Evolutionary conservation across 2,329 filamentous ascomycete species (phyloP), one percentile per base, ranked within the genome.

Genomic region (Simplicillium aogashimaense): DNA sequence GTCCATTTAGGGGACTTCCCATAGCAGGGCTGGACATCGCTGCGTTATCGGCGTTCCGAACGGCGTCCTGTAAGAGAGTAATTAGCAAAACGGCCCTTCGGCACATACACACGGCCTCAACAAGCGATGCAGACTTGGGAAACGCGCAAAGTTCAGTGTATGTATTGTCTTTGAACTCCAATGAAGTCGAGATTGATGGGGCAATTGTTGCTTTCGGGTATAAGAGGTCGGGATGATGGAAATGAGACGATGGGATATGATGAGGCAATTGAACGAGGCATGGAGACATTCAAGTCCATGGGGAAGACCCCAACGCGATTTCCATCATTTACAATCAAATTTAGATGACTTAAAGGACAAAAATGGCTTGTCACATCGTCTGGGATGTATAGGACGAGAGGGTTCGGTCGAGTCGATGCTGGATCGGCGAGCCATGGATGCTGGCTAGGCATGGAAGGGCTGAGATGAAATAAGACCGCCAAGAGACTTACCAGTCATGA

Each of bases 1-100:
- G 74, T 56, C 82, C 83, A 64, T 87, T 85, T 54, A 74, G 70
- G 56, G 78, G 69, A 64, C 76, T 71, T 50, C 66, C 64, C 63
- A 78, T 69, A 53, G 72, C 69, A 57, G 76, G 72, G 64, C 71
- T 72, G 66, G 76, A 76, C 69, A 82, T 78, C 58, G 69, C 74
- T 66, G 70, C 71, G 63, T 70, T 69, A 66, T 75, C 72, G 64
- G 70, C 66, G 69, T 73, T 70, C 58, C 20, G 20, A 25, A 25
- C 20, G 20, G 20, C 20, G 20, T 25, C 20, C 58, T 63, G 44
- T 41, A 50, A 50, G 55, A 54, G 49, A 52, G 53, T 51, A 48
- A 53, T 63, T 55, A 65, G 63, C 52, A 59, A 25, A 9, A 25
- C 20, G 6, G 20, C 5, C 5, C 5, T 25, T 25, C 20, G 20